Percentiles rank a stretch among this genome's conserved stretches.
Evolutionary conservation across 202 grass and related monocot species (phyloP).

Genomic region (Digitaria exilis): DNA sequence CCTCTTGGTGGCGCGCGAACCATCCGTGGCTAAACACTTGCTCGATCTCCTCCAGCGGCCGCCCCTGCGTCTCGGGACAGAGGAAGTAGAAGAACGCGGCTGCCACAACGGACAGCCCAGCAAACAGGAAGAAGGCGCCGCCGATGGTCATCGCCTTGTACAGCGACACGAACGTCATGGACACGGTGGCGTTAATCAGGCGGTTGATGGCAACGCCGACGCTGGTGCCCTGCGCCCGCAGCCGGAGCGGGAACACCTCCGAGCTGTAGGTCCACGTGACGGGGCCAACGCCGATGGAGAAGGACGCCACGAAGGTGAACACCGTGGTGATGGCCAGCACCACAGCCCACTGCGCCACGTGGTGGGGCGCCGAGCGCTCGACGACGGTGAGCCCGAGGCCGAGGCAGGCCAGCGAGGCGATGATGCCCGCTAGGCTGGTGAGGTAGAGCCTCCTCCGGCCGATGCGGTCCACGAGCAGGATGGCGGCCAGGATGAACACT

Average conservation of each 20-base stretch:
- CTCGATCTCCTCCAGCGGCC: constrained; percentile 61
- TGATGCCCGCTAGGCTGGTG: constrained; percentile 57
- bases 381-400: constrained; percentile 65
- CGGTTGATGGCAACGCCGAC: constrained; percentile 64
- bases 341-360: constrained; percentile 49
- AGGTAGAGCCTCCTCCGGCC: constrained; percentile 56
- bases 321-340: constrained; percentile 50
- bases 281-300: constrained; percentile 69
- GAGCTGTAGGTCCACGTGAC: constrained; percentile 73
- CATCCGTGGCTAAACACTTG: constrained; percentile 45
- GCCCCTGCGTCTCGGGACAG: constrained; percentile 65
- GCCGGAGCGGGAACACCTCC: constrained; percentile 67
- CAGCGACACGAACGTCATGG: constrained; percentile 80
- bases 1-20: not conserved
- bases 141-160: too few relatives aligned
- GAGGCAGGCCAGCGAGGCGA: constrained; percentile 47
- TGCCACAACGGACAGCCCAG: constrained; percentile 39
- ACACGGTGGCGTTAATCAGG: constrained; percentile 53
- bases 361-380: constrained; percentile 21
- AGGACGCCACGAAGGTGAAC: constrained; percentile 67
- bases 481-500: constrained; percentile 52
- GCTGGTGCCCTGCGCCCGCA: constrained; percentile 65
- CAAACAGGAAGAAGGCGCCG: constrained; percentile 74
- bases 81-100: constrained; percentile 61
- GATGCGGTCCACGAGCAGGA: constrained; percentile 56